Base-by-base conservation (phyloP, 345 rosid genomes). In the Linum tenue region DNA sequence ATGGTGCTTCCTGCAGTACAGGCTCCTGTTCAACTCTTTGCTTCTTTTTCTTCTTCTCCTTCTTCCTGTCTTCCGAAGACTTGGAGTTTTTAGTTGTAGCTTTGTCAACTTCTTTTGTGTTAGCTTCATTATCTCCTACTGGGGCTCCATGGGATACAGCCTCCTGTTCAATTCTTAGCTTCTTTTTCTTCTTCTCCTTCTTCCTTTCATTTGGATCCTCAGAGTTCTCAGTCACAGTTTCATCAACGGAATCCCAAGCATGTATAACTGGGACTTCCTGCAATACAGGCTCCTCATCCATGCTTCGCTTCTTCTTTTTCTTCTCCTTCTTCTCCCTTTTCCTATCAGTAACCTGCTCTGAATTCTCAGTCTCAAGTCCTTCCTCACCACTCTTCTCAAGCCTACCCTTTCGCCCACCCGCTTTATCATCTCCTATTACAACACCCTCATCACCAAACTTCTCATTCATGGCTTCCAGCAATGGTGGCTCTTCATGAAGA, bases 101-200 rank as follows among this genome's bases (percentile, higher is more conserved):
- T 43, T 43, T 11, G 10, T 11, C 50, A 43, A 43, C 10, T 7
- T 43, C 50, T 43, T 43, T 43, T 43, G 9, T 11, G 10, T 43
- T 11, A 5, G 22, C 59, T 55, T 55, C 59, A 55, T 55, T 55
- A 14, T 2, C n/a, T 14, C 16, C 35, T 7, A 55, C 35, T 15
- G 7, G 16, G 59, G 16, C 59, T n/a, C n/a, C 35, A 10, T 15
- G 8, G 7, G n/a, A 15, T 55, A 22, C 7, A 55, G 35, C 59
- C n/a, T 22, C 22, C 6, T 6, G 5, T 7, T 22, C 59, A 55
- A 14, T 35, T 9, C n/a, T 56, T 2, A 2, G 36, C 59, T 56
- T 16, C n/a, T 9, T n/a, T 5, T 56, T 56, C 37, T 56, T 56
- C 59, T 56, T 56, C 59, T 56, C 16, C 59, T n/a, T 48, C 53